Evolutionary conservation across 371 early-diverging fungal species (phyloP).

Genomic region (Mucor velutinosus): DNA sequence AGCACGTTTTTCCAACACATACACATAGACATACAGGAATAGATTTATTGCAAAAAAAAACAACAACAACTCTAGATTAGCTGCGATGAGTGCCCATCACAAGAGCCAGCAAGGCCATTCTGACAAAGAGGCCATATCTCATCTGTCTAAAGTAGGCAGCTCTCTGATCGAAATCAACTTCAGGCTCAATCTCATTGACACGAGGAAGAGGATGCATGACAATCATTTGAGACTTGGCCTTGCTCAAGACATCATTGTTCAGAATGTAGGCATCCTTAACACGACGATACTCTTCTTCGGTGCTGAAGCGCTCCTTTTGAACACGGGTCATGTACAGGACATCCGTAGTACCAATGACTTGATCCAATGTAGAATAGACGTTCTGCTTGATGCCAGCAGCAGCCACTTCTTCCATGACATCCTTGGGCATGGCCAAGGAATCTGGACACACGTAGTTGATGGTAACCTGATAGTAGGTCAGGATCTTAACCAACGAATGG

Average conservation of each 20-base stretch:
- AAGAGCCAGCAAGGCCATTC: slow-evolving; percentile 95
- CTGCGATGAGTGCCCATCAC: slow-evolving; percentile 60
- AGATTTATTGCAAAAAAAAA: not conserved
- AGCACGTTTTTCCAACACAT: too few relatives aligned
- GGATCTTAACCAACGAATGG: slow-evolving; percentile 89
- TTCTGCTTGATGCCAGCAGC: slow-evolving; percentile 69
- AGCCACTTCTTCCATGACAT: slow-evolving; percentile 78
- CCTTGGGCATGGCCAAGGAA: slow-evolving; percentile 84
- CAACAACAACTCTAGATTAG: slow-evolving; percentile 9
- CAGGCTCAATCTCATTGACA: slow-evolving; percentile 93
- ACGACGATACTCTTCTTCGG: slow-evolving; percentile 77
- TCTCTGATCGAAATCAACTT: slow-evolving; percentile 95
- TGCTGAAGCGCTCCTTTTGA: slow-evolving; percentile 92
- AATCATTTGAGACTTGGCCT: slow-evolving; percentile 94
- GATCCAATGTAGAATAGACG: slow-evolving; percentile 70
- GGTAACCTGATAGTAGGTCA: slow-evolving; percentile 92
- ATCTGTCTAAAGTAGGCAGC: slow-evolving; percentile 98
- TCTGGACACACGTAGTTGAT: slow-evolving; percentile 91
- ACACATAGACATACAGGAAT: not conserved
- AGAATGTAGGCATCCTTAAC: slow-evolving; percentile 83
- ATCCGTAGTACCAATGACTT: slow-evolving; percentile 86
- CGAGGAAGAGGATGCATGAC: slow-evolving; percentile 98
- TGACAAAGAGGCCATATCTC: slow-evolving; percentile 94
- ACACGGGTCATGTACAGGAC: slow-evolving; percentile 97
- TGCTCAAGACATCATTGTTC: slow-evolving; percentile 80